Evolutionary conservation across 108 stramenopile genomes (phyloP).

Genomic region (Cyclotella distinguenda): DNA sequence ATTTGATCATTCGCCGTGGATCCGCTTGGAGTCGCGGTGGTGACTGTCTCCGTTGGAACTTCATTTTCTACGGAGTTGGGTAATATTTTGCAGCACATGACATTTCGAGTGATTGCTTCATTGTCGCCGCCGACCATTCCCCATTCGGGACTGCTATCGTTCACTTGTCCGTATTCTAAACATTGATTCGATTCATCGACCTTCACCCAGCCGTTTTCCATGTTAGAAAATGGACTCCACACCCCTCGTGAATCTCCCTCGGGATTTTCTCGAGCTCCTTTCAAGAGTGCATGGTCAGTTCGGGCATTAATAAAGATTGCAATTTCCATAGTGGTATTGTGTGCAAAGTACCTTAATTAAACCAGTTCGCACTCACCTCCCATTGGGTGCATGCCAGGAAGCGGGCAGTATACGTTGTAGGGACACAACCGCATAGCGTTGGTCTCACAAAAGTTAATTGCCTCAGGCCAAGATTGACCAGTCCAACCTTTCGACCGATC

Average conservation of each 20-base stretch:
- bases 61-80: background rate
- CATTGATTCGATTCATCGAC: conserved; percentile 1
- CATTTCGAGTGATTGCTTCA: conserved; percentile 21
- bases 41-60: background rate
- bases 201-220: conserved; percentile 11
- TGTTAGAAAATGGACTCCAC: conserved; percentile 9
- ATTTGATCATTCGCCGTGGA: no score
- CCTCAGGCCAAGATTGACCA: conserved; percentile 18
- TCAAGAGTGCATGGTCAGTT: background rate
- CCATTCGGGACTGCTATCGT: conserved; percentile 5
- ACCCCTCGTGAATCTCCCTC: background rate
- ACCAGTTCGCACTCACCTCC: background rate
- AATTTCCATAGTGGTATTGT: background rate
- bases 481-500: conserved; percentile 18
- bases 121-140: conserved; percentile 20
- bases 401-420: background rate
- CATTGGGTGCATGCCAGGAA: background rate
- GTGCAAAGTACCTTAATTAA: background rate
- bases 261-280: conserved; percentile 4
- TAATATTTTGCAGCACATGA: conserved; percentile 19
- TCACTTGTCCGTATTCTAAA: background rate
- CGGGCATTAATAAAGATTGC: background rate
- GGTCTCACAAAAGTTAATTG: conserved; percentile 3
- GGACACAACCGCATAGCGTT: background rate
- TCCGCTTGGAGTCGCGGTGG: background rate